These are phyloP conservation scores for Anisogramma anomala DNA, from an alignment of 2,329 filamentous ascomycete species.

Conservation along the genomic window DNA sequence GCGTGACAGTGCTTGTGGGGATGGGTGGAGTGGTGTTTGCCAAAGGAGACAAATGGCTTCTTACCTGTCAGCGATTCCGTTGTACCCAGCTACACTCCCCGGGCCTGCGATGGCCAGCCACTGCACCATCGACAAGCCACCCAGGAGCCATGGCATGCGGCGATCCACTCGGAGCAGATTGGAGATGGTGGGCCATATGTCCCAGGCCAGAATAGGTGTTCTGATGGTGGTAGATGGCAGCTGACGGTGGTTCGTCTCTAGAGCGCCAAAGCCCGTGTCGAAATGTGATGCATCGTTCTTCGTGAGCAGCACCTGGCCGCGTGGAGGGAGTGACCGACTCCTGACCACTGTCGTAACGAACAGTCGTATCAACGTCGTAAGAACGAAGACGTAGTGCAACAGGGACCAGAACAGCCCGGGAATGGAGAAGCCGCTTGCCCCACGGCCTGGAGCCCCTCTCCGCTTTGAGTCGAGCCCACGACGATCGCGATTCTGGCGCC, in stretches of 20 bases:
- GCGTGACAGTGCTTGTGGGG: conserved; percentile 23
- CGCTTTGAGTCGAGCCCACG: conserved; percentile 13
- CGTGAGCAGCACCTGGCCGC: conserved; percentile 22
- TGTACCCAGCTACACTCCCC: conserved; percentile 59
- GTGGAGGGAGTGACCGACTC: conserved; percentile 54
- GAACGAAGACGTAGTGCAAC: conserved; percentile 42
- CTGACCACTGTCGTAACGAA: conserved; percentile 52
- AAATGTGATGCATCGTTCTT: conserved; percentile 19
- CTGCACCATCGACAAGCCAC: conserved; percentile 63
- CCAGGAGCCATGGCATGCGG: conserved; percentile 86
- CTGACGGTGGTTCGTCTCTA: conserved; percentile 17
- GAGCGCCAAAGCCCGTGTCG: conserved; percentile 14
- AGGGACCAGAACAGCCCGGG: conserved; percentile 42
- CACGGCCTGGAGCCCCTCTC: conserved; percentile 1
- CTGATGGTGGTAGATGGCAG: conserved; percentile 23
- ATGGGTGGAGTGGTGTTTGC: conserved; percentile 3
- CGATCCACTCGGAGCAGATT: conserved; percentile 60
- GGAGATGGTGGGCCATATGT: conserved; percentile 61
- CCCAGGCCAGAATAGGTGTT: conserved; percentile 64
- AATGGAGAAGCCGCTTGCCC: conserved; percentile 26
- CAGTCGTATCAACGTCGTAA: conserved; percentile 54
- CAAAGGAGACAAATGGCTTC: conserved; percentile 25
- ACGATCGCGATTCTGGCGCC: conserved; percentile 18
- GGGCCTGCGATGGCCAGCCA: conserved; percentile 63
- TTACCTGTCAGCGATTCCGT: conserved; percentile 86